Evolutionary conservation across 2,329 filamentous ascomycete genomes (phyloP), one percentile per base, ranked within the genome.

Genomic region (Colletotrichum coccodes): DNA sequence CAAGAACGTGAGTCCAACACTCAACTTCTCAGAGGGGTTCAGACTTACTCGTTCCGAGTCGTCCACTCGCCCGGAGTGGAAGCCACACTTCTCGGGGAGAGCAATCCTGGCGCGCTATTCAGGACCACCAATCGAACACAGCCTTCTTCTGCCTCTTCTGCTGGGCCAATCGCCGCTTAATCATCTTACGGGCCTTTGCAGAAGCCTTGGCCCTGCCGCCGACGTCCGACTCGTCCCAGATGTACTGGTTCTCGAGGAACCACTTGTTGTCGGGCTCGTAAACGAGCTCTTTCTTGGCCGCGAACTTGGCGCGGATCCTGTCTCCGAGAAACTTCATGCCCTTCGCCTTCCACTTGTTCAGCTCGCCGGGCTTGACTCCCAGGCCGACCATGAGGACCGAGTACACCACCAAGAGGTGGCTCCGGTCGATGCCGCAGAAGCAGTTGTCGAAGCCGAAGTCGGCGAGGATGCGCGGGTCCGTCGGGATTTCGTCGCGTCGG

Each of bases 391-490:
- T 53, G 50, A 53, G 32, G 30, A 21, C 30, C n/a, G n/a, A 21
- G 50, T 53, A 53, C n/a, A 53, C 50, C 50, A 36, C 36, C 6
- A 32, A 53, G 30, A 53, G 50, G 50, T 23, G 30, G 30, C 30
- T 32, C n/a, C 50, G 50, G 32, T 53, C 50, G n/a, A 14, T n/a
- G 32, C n/a, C 32, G 50, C n/a, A 53, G 50, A 53, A 53, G 50
- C 50, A 53, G 6, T 34, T 21, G 30, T 53, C 30, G 32, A 53
- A 53, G 50, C 50, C 50, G 32, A 53, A 53, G 30, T 36, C 50
- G 32, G 50, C 30, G 32, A 53, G 50, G 32, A 53, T 32, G 50
- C n/a, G n/a, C n/a, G 50, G 50, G 50, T 53, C 50, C n/a, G 50
- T 53, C n/a, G 50, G 50, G 50, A 53, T 7, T 32, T 53, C 50